Evolutionary conservation across 495 filamentous ascomycete genomes (phyloP).

Genomic region (Chaetomidium leptoderma): DNA sequence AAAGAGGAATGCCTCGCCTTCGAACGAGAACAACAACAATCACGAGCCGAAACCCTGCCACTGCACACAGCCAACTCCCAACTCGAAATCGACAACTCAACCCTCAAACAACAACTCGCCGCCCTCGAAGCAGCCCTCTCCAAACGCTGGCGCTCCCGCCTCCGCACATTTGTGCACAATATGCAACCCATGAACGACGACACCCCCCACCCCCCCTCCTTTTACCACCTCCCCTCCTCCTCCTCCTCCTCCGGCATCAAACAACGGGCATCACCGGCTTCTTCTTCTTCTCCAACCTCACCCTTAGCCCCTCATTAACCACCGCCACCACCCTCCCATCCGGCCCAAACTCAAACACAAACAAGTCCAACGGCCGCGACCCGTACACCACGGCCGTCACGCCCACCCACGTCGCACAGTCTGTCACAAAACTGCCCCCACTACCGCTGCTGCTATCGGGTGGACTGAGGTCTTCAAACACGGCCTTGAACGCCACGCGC

Average conservation of each 20-base stretch:
- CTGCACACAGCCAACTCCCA: neutral
- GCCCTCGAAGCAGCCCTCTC: neutral
- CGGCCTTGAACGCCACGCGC: slow-evolving; percentile 38
- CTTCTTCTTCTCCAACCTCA: slow-evolving; percentile 27
- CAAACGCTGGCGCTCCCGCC: neutral
- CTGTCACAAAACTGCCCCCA: slow-evolving; percentile 31
- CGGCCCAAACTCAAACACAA: slow-evolving; percentile 41
- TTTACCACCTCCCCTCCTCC: neutral
- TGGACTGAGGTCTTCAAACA: slow-evolving; percentile 36
- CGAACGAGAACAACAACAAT: neutral
- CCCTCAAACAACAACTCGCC: neutral
- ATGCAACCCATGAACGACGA: neutral
- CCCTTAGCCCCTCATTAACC: slow-evolving; percentile 39
- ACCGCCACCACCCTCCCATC: slow-evolving; percentile 34
- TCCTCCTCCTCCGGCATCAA: slow-evolving; percentile 23
- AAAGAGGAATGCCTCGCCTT: neutral
- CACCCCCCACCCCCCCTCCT: neutral
- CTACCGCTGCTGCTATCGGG: slow-evolving; percentile 11
- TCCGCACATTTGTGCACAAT: neutral
- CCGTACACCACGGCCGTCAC: slow-evolving; percentile 38
- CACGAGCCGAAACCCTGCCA: no score
- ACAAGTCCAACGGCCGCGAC: slow-evolving; percentile 38
- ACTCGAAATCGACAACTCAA: neutral
- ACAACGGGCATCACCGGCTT: neutral
- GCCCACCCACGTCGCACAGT: slow-evolving; percentile 40